Percentiles rank a stretch among this genome's conserved stretches.
These are phyloP conservation scores for Stagonosporopsis chrysanthemi DNA, from an alignment of 2,329 filamentous ascomycete species.

Conservation along the genomic window DNA sequence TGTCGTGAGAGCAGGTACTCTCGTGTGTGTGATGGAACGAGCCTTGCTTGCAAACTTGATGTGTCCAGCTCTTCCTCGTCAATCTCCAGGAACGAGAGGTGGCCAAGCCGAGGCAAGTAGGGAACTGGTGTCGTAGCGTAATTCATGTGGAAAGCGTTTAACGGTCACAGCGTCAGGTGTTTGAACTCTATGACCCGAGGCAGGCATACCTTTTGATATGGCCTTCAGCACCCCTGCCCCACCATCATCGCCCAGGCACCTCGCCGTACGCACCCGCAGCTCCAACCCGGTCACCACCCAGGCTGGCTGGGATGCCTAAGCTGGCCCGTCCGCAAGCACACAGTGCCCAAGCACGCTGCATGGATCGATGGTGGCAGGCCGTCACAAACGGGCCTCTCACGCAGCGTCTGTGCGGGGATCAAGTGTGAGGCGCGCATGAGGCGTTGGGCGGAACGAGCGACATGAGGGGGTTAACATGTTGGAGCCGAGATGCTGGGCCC, in stretches of 20 bases:
- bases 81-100: conserved; percentile 42
- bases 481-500: conserved; percentile 10
- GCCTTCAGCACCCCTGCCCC: conserved; percentile 24
- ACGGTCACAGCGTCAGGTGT: conserved; percentile 4
- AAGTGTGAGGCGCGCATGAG: conserved; percentile 14
- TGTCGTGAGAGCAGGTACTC: conserved; percentile 26
- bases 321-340: conserved; percentile 18
- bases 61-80: conserved; percentile 43
- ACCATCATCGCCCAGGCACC: conserved; percentile 22
- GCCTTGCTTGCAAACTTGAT: conserved; percentile 34
- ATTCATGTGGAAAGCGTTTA: conserved; percentile 32
- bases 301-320: conserved; percentile 16
- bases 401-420: conserved; percentile 17
- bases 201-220: conserved; percentile 23
- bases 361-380: conserved; percentile 17
- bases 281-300: conserved; percentile 16
- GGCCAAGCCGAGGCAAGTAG: conserved; percentile 30
- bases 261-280: conserved; percentile 25
- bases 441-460: conserved; percentile 7
- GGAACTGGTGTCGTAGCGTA: conserved; percentile 17
- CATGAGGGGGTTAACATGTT: conserved; percentile 14
- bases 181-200: conserved; percentile 10
- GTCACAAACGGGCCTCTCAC: conserved; percentile 20
- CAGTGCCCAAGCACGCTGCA: conserved; percentile 18
- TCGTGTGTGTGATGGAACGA: conserved; percentile 30